phyloP scores from a whole-genome alignment of 106 monocot genomes.

The Apostasia ramifera region DNA sequence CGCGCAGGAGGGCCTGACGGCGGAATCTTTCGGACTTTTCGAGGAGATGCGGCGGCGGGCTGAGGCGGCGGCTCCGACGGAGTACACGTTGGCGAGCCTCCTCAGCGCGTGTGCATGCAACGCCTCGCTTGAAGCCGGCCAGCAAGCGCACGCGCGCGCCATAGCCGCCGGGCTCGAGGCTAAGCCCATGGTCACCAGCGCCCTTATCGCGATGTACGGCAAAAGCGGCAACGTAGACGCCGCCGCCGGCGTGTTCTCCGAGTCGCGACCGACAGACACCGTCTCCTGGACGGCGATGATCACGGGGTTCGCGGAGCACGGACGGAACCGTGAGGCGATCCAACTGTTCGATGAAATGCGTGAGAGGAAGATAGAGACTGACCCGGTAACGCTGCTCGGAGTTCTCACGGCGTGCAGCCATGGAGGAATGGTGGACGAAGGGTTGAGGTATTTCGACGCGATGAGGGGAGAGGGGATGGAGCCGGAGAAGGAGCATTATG shows the following conservation, averaged over 20 bases:
- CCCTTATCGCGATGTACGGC: slow-evolving; percentile 70
- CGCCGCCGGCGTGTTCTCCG: slow-evolving; percentile 29
- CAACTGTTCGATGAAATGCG: slow-evolving; percentile 56
- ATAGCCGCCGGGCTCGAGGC: slow-evolving; percentile 31
- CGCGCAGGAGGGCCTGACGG: slow-evolving; percentile 35
- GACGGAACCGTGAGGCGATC: slow-evolving; percentile 46
- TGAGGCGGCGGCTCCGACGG: slow-evolving; percentile 29
- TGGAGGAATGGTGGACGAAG: slow-evolving; percentile 54
- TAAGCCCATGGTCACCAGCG: slow-evolving; percentile 46
- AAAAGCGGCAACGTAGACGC: slow-evolving; percentile 61
- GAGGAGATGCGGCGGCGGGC: slow-evolving; percentile 26
- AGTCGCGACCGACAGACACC: slow-evolving; percentile 13
- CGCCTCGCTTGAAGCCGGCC: slow-evolving; percentile 52
- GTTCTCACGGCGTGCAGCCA: slow-evolving; percentile 82
- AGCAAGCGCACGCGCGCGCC: slow-evolving; percentile 44
- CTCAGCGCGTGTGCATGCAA: slow-evolving; percentile 52
- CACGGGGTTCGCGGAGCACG: slow-evolving; percentile 79
- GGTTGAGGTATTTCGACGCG: slow-evolving; percentile 46
- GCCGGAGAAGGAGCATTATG: slow-evolving; percentile 76
- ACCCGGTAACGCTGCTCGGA: slow-evolving; percentile 56
- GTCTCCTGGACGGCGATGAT: slow-evolving; percentile 93
- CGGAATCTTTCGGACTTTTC: slow-evolving; percentile 43
- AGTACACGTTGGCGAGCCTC: slow-evolving; percentile 56
- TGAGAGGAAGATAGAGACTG: slow-evolving; percentile 26
- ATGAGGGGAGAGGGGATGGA: slow-evolving; percentile 45